These are phyloP conservation scores for Allium sativum DNA, from an alignment of 106 monocot genomes.

Conservation along the genomic window DNA sequence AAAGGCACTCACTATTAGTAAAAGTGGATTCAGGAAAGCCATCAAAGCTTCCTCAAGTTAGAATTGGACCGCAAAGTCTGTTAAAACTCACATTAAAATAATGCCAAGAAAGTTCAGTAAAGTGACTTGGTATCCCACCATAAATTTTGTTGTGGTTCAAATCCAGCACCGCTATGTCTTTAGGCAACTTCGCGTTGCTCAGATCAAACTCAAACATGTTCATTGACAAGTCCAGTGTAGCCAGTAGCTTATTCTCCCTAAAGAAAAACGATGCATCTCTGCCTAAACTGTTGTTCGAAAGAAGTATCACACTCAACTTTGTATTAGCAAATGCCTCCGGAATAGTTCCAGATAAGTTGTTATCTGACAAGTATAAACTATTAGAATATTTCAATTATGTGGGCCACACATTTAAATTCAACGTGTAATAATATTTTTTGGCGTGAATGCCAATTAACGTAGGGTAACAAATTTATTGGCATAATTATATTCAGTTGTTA, in stretches of 20 bases:
- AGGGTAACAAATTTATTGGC: no score
- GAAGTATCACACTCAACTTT: constrained; percentile 11
- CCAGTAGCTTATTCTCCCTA: constrained; percentile 6
- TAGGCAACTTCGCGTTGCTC: constrained; percentile 21
- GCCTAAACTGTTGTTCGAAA: constrained; percentile 29
- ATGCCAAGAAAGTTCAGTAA: neutral
- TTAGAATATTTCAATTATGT: no score
- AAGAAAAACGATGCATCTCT: constrained; percentile 44
- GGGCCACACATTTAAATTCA: no score
- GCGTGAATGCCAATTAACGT: no score
- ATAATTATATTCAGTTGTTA: no score
- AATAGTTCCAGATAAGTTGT: constrained; percentile 32
- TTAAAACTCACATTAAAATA: constrained; percentile 5
- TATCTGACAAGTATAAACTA: constrained; percentile 30
- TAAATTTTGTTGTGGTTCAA: constrained; percentile 45
- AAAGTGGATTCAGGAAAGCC: no score
- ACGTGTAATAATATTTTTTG: no score
- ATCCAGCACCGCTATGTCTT: constrained; percentile 15
- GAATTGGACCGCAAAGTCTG: constrained; percentile 4
- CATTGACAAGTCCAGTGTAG: constrained; percentile 24
- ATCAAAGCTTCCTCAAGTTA: no score
- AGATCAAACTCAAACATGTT: constrained; percentile 40
- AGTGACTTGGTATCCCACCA: constrained; percentile 16
- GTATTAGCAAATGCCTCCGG: constrained; percentile 7
- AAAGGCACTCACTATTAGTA: no score